phyloP scores from a whole-genome alignment of 2,329 filamentous ascomycete species.

The Plenodomus lindquistii region DNA sequence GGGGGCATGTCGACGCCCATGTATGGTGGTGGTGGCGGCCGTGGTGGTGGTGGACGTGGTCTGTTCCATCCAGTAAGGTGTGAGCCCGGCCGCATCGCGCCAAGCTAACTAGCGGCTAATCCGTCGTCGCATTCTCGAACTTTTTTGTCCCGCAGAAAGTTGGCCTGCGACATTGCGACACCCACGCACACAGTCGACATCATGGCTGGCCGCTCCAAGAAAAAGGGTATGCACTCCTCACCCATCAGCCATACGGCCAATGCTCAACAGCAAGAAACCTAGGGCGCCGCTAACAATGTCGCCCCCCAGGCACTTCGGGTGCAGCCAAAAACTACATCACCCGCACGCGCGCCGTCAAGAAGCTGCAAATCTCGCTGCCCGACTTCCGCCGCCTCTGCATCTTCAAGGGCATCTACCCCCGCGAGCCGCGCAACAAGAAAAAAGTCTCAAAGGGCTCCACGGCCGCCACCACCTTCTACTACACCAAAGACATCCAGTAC shows the following conservation, averaged over 20 bases:
- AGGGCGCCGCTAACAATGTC: constrained; percentile 18
- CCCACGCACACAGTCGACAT: constrained; percentile 9
- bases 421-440: constrained; percentile 95
- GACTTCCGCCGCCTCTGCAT: constrained; percentile 99
- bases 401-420: constrained; percentile 98
- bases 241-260: background rate
- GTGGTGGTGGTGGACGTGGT: background rate
- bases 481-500: constrained; percentile 96
- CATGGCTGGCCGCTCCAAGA: constrained; percentile 46
- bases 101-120: constrained; percentile 23
- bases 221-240: constrained; percentile 68
- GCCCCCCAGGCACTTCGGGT: constrained; percentile 70
- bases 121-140: constrained; percentile 27
- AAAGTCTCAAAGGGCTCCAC: constrained; percentile 92
- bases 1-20: too few species aligned
- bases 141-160: constrained; percentile 33
- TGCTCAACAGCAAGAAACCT: too few species aligned
- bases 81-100: too few species aligned
- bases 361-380: constrained; percentile 93
- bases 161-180: constrained; percentile 8
- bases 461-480: constrained; percentile 87
- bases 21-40: too few species aligned
- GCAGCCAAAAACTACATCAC: constrained; percentile 99
- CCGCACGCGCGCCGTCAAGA: constrained; percentile 93
- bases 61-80: too few species aligned